Percentiles rank a stretch among this genome's conserved stretches.
Evolutionary conservation across 371 early-diverging fungal genomes (phyloP).

Genomic region (Lichtheimia ornata): DNA sequence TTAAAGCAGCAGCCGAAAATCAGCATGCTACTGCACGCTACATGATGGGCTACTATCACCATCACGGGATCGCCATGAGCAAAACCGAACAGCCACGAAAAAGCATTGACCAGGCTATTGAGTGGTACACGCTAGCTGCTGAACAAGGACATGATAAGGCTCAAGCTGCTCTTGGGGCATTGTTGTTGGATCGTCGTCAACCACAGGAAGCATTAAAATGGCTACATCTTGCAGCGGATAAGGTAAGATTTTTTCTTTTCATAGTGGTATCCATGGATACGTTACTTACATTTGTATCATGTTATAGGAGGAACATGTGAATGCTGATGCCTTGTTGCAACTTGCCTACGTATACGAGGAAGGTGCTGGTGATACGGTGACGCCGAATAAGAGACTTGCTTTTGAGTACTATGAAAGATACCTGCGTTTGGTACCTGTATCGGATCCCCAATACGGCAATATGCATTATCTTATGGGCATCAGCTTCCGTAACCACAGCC

Average conservation of each 20-base stretch:
- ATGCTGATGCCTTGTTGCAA: conserved; percentile 20
- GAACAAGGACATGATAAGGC: conserved; percentile 14
- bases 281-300: too few species aligned
- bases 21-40: conserved; percentile 12
- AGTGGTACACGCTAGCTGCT: conserved; percentile 17
- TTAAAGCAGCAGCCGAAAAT: conserved; percentile 15
- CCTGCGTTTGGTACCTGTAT: background rate
- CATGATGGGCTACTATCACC: conserved; percentile 12
- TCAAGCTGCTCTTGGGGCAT: conserved; percentile 12
- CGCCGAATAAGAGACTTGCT: conserved; percentile 14
- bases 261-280: too few species aligned
- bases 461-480: conserved; percentile 31
- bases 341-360: conserved; percentile 25
- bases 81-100: background rate
- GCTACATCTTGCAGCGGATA: conserved; percentile 16
- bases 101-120: conserved; percentile 6
- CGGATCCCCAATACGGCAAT: conserved; percentile 9
- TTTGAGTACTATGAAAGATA: conserved; percentile 13
- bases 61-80: conserved; percentile 1
- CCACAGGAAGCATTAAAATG: conserved; percentile 8
- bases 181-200: conserved; percentile 13
- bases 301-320: conserved; percentile 9
- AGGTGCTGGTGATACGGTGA: conserved; percentile 14
- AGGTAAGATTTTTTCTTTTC: conserved; percentile 4
- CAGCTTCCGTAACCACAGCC: background rate